Base-by-base conservation (phyloP, 352 stramenopile species). In the Achlya hypogyna region DNA sequence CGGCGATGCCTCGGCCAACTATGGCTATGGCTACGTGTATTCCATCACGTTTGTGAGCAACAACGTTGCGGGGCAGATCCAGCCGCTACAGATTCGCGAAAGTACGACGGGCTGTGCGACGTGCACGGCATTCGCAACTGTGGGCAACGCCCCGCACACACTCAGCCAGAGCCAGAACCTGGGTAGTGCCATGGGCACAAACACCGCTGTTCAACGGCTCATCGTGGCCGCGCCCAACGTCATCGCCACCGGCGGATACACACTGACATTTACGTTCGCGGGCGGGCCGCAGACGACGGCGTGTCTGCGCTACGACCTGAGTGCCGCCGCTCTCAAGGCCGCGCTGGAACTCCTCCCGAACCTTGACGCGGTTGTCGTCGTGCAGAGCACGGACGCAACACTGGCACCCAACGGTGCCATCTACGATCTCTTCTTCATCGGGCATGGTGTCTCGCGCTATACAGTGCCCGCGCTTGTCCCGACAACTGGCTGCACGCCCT, bases 31-130 rank as follows among this genome's bases (percentile, higher is more conserved):
- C 14, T 91, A 85, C 29, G 69, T 84, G 20, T 91, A 79, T 52
- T 84, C 80, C 5, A 78, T 93, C 63, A 89, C 81, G 29, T 93
- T 93, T 69, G 63, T 93, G 12, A 82, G 85, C 5, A 89, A 85
- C 35, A 73, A 59, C 4, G 83, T 93, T 4, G 82, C 79, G 0
- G 85, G 85, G 2, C 77, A 93, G 47, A 88, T 83, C 0, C 66
- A 51, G n/a, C 10, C 51, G 2, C 72, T 85, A 12, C 72, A 63
- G 23, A 51, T 83, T 22, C 68, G 52, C 12, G 65, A 79, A 52
- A 71, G 62, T 32, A 32, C 27, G 1, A 70, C 45, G 38, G 69
- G 59, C 12, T 49, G 40, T 22, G 27, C 53, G 4, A 22, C 62
- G 4, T 86, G 78, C 53, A 51, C 68, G 25, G n/a, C 70, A 0